A percentile compares a stretch with the other conserved stretches of the same genome.
Conservation (phyloP, 352 stramenopile genomes). For the Blastocystis sp. region DNA sequence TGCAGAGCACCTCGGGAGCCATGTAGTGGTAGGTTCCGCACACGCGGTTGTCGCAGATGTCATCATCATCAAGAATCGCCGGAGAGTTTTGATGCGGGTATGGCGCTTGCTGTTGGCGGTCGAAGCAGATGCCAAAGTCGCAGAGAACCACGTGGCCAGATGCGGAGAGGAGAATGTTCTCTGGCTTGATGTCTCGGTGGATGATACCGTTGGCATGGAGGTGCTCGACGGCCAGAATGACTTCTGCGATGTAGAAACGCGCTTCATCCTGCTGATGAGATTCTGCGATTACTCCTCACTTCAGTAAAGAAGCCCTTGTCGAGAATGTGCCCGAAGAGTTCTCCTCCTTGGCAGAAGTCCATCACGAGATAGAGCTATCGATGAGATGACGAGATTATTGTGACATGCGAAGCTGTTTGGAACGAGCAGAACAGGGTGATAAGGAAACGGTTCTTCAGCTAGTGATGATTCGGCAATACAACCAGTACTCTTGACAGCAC, state of each 20-base stretch:
- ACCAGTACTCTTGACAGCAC: constrained; percentile 84
- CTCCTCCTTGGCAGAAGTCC: constrained; percentile 94
- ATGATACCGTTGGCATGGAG: constrained; percentile 93
- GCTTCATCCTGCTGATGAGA: constrained; percentile 89
- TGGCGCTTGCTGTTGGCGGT: constrained; percentile 26
- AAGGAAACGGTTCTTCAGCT: constrained; percentile 89
- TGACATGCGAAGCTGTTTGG: constrained; percentile 85
- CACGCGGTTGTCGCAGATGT: constrained; percentile 57
- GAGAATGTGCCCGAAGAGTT: constrained; percentile 89
- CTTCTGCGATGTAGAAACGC: constrained; percentile 85
- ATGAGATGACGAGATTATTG: background rate
- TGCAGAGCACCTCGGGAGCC: constrained; percentile 55
- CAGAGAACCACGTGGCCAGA: constrained; percentile 88
- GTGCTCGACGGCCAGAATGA: constrained; percentile 87
- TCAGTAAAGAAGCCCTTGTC: constrained; percentile 59
- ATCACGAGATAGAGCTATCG: constrained; percentile 89
- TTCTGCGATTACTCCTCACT: background rate
- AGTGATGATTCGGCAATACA: background rate
- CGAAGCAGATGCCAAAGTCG: constrained; percentile 87
- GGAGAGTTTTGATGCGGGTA: constrained; percentile 9
- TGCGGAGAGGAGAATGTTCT: constrained; percentile 92
- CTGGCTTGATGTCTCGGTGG: constrained; percentile 77
- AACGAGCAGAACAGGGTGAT: constrained; percentile 93
- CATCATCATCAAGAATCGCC: background rate
- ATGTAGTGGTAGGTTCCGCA: constrained; percentile 68